phyloP scores from a whole-genome alignment of 441 rosid species.

The Croton laevigatus region DNA sequence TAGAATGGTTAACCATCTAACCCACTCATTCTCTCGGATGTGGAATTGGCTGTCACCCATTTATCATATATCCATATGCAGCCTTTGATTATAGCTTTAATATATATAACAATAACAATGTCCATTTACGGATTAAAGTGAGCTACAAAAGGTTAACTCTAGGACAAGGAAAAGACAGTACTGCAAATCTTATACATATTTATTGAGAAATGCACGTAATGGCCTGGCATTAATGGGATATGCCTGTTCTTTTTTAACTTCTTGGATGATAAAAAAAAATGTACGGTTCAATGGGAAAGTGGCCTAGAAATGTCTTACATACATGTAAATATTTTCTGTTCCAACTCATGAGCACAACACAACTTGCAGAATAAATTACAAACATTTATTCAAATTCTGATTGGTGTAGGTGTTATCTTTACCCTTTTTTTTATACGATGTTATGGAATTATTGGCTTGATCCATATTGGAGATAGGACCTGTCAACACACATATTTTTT shows the following conservation, averaged over 20 bases:
- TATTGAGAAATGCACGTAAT: constrained; percentile 18
- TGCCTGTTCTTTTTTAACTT: neutral
- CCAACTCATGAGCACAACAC: neutral
- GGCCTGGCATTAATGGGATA: too few species aligned
- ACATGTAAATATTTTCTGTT: neutral
- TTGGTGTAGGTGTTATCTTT: constrained; percentile 13
- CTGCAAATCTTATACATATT: neutral
- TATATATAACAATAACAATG: too few species aligned
- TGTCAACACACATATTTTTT: too few species aligned
- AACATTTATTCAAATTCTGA: neutral
- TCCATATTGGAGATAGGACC: too few species aligned
- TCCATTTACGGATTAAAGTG: neutral
- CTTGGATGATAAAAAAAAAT: neutral
- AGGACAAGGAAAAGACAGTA: neutral
- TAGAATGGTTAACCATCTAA: too few species aligned
- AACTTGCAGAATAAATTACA: neutral
- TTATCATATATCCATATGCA: too few species aligned
- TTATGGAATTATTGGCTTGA: too few species aligned
- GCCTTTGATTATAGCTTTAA: too few species aligned
- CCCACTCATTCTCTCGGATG: too few species aligned
- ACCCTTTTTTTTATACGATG: neutral
- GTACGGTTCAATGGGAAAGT: constrained; percentile 13
- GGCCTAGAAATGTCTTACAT: constrained; percentile 6
- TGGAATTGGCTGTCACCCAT: too few species aligned
- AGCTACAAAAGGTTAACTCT: neutral